phyloP scores from a whole-genome alignment of 441 rosid species.

The Euphorbia schlechtendalii region DNA sequence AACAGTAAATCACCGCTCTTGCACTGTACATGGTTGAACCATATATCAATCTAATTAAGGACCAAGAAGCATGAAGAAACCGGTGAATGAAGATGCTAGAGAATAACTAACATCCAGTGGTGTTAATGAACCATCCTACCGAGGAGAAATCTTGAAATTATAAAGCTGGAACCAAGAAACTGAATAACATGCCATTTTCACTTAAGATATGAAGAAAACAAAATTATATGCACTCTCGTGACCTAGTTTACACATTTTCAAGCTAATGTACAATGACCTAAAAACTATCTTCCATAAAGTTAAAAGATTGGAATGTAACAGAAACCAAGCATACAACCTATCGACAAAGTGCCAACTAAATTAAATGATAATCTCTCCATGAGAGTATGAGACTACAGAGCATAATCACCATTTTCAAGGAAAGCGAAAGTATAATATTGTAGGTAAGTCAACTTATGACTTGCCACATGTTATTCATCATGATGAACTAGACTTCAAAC shows the following conservation, averaged over 20 bases:
- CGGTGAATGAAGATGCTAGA: not conserved
- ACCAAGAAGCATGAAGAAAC: not conserved
- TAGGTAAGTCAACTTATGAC: not conserved
- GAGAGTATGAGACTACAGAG: not conserved
- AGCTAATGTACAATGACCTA: conserved; percentile 2
- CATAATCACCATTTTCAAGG: not conserved
- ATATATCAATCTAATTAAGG: not conserved
- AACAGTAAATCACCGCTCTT: not conserved
- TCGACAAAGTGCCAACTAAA: not conserved
- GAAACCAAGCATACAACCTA: not conserved
- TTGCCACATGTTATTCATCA: not conserved
- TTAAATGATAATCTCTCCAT: not conserved
- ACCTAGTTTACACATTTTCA: not conserved
- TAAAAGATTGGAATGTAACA: not conserved
- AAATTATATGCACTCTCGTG: not conserved
- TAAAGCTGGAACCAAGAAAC: not conserved
- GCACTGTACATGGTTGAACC: not conserved
- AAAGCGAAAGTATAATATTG: not conserved
- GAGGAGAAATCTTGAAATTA: not conserved
- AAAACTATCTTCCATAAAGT: not conserved
- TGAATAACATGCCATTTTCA: not conserved
- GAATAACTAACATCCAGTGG: not conserved
- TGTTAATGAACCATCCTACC: not conserved
- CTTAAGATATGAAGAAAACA: not conserved
- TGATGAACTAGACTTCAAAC: not conserved